Evolutionary conservation across 2,329 filamentous ascomycete species (phyloP), one percentile per base, ranked within the genome.

Genomic region (Grosmannia huntii): DNA sequence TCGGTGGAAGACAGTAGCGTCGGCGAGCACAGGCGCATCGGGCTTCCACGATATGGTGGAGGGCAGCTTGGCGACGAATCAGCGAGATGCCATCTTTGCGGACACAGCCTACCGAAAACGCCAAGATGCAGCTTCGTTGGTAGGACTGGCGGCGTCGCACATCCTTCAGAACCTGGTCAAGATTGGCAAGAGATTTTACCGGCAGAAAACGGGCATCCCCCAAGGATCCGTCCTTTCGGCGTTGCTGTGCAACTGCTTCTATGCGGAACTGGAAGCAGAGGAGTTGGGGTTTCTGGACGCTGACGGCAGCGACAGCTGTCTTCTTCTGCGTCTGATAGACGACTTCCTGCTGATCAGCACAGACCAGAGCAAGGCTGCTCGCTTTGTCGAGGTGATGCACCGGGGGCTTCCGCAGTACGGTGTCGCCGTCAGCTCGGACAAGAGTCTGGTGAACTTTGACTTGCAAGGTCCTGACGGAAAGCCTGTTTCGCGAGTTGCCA

Each of bases 171-270:
- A 97, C 66, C 76, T 96, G 28, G 83, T 99, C 66, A 90, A 88
- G 67, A 85, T 97, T 46, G 91, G 90, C 53, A 92, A 90, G 72
- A 89, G 86, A 64, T 90, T 85, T 68, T 96, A 94, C 68, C 82
- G 89, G 27, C 94, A 99, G 69, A 92, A 85, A 69, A 75, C 80
- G 25, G 94, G 94, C 16, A 97, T 99, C 46, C 91, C 94, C 0
- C 94, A 99, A 69, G 94, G 94, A 9, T 96, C 91, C 0, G 80
- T 96, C 1, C 69, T 99, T 5, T 96, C 91, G 0, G 88, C 86
- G 50, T 76, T 90, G 48, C 76, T 99, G 5, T 97, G 94, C 76
- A 97, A 90, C 71, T 92, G 95, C 71, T 96, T 97, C 70, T 99
- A 99, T 68, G 91, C 89, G 6, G 84, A 94, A 62, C 80, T 97